A percentile compares a stretch with the other conserved stretches of the same genome.
phyloP scores from a whole-genome alignment of 331 rosid species.

The Quercus lobata region DNA sequence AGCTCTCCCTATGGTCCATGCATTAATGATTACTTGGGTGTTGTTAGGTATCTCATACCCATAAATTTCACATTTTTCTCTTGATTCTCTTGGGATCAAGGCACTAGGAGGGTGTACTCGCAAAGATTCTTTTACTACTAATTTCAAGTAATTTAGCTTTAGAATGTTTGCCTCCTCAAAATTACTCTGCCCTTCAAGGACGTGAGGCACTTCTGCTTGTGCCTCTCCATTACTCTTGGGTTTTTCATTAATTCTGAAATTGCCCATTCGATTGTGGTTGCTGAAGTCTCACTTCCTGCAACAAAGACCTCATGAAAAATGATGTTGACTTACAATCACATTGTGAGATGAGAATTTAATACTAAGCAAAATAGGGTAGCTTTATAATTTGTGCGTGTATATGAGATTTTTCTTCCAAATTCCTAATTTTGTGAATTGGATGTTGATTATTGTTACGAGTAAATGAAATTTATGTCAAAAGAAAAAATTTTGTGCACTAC shows the following conservation, averaged over 20 bases:
- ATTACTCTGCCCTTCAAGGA: background rate
- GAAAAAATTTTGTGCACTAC: too few relatives aligned
- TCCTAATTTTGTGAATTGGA: too few relatives aligned
- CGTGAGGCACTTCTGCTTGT: background rate
- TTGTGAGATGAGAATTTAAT: background rate
- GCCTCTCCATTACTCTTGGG: slow-evolving; percentile 8
- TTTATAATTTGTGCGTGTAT: too few relatives aligned
- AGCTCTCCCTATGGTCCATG: background rate
- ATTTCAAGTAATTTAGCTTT: background rate
- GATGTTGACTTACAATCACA: background rate
- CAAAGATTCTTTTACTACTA: background rate
- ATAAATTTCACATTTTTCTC: background rate
- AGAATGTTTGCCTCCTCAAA: background rate
- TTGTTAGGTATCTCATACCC: background rate
- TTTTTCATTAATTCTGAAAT: slow-evolving; percentile 4
- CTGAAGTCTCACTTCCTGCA: background rate
- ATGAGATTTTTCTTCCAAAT: too few relatives aligned
- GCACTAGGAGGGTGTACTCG: background rate
- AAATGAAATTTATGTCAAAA: too few relatives aligned
- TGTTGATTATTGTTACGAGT: too few relatives aligned
- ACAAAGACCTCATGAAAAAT: background rate
- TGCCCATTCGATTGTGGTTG: background rate
- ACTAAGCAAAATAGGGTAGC: too few relatives aligned
- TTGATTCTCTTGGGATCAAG: background rate
- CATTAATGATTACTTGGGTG: background rate